Conservation (phyloP, 164 flowering plant species). For the Umbellularia californica region DNA sequence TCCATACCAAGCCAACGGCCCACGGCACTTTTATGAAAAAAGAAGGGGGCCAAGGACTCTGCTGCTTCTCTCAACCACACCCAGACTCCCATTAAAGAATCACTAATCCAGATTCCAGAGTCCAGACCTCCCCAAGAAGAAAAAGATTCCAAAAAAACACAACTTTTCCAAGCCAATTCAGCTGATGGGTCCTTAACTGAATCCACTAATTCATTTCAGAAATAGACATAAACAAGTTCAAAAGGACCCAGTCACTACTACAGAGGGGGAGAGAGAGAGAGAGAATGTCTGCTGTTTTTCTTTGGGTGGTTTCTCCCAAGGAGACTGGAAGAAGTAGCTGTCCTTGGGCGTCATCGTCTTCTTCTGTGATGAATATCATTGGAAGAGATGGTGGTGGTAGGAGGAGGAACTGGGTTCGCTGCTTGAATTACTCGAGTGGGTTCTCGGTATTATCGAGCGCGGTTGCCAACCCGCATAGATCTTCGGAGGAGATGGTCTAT, state of each 20-base stretch:
- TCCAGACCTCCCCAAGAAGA: neutral
- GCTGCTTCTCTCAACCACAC: neutral
- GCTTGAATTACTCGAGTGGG: conserved; percentile 17
- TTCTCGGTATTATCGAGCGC: conserved; percentile 35
- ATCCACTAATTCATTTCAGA: no score
- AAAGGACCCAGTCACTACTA: neutral
- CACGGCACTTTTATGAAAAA: neutral
- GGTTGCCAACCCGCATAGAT: conserved; percentile 44
- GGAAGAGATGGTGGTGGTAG: conserved; percentile 7
- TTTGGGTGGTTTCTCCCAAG: conserved; percentile 33
- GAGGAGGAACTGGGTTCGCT: conserved; percentile 1
- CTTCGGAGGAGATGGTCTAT: conserved; percentile 67
- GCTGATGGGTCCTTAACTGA: no score
- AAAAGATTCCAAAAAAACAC: no score
- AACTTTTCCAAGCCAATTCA: no score
- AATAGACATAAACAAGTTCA: neutral
- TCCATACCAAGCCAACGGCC: neutral
- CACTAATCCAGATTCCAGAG: neutral
- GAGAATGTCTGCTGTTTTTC: conserved; percentile 20
- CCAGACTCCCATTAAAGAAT: neutral
- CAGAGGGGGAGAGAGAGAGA: conserved; percentile 2
- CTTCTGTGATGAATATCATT: conserved; percentile 11
- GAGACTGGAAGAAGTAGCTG: conserved; percentile 18
- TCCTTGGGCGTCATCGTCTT: neutral
- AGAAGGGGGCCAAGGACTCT: neutral